phyloP scores from a whole-genome alignment of 371 early-diverging fungal genomes.

The Lichtheimia corymbifera region DNA sequence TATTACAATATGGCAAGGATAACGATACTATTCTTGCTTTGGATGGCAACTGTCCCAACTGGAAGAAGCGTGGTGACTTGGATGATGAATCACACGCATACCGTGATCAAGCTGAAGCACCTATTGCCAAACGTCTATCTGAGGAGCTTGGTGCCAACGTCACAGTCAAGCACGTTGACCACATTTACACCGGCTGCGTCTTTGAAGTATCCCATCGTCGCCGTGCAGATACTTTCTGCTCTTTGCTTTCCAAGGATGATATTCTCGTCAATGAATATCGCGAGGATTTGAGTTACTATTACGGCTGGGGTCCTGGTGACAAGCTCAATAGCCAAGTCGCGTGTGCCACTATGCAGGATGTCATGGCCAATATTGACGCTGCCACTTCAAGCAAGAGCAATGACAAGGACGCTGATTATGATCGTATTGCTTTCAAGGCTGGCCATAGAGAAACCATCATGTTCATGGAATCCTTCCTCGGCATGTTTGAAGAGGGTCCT shows the following conservation, averaged over 20 bases:
- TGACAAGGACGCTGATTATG: neutral
- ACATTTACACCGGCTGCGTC: slow-evolving; percentile 30
- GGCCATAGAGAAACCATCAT: slow-evolving; percentile 41
- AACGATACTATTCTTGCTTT: slow-evolving; percentile 1
- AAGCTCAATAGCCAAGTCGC: slow-evolving; percentile 32
- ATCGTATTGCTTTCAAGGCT: slow-evolving; percentile 25
- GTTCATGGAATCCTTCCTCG: slow-evolving; percentile 33
- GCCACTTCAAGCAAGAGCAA: slow-evolving; percentile 2
- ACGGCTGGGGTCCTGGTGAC: slow-evolving; percentile 34
- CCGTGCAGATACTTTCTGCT: slow-evolving; percentile 30
- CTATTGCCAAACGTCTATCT: slow-evolving; percentile 24
- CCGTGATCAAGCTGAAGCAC: neutral
- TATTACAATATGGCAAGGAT: neutral
- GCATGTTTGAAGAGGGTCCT: slow-evolving; percentile 22
- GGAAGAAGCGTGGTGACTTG: neutral
- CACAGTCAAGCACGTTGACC: slow-evolving; percentile 14
- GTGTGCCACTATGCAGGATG: slow-evolving; percentile 21
- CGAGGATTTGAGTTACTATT: slow-evolving; percentile 38
- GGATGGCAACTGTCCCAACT: neutral
- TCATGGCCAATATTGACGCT: slow-evolving; percentile 26
- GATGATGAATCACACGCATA: slow-evolving; percentile 2
- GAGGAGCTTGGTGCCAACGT: slow-evolving; percentile 17
- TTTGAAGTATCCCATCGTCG: slow-evolving; percentile 31
- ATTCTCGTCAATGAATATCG: slow-evolving; percentile 32
- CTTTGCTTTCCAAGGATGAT: slow-evolving; percentile 27